Percentiles rank a stretch among this genome's conserved stretches.
Evolutionary conservation across 345 rosid species (phyloP).

Genomic region (Aegle marmelos): DNA sequence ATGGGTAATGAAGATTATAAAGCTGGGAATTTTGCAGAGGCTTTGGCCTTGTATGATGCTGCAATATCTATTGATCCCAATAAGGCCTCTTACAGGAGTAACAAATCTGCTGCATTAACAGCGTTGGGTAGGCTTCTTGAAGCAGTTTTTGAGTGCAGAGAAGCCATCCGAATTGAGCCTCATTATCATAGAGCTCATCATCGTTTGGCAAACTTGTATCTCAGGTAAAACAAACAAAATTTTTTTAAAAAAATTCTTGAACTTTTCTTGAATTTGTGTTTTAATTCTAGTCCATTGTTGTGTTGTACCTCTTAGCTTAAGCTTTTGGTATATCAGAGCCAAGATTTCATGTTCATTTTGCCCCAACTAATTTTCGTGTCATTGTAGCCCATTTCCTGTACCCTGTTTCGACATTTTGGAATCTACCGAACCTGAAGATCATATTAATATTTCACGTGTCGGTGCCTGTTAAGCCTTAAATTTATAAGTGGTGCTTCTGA

Average conservation of each 20-base stretch:
- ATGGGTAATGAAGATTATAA: slow-evolving; percentile 99
- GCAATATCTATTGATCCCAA: slow-evolving; percentile 87
- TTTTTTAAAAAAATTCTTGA: too few species aligned
- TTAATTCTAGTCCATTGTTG: too few species aligned
- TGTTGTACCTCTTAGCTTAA: too few species aligned
- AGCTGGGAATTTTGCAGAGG: slow-evolving; percentile 84
- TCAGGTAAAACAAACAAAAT: slow-evolving; percentile 43
- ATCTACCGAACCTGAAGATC: background rate
- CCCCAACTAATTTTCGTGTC: background rate
- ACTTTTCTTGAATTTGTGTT: too few species aligned
- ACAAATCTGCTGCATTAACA: slow-evolving; percentile 85
- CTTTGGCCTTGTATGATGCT: slow-evolving; percentile 86
- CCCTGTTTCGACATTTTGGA: background rate
- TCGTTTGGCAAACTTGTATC: slow-evolving; percentile 76
- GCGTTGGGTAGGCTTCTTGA: slow-evolving; percentile 83
- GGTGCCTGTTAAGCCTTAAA: background rate
- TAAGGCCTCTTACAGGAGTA: slow-evolving; percentile 88
- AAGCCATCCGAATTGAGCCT: slow-evolving; percentile 87
- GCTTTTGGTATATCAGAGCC: too few species aligned
- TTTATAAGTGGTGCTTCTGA: background rate
- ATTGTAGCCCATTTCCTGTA: background rate
- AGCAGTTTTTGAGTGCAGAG: slow-evolving; percentile 89
- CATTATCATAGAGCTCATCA: slow-evolving; percentile 88
- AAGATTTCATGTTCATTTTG: background rate
- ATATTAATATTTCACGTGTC: background rate